These are phyloP conservation scores for Keithomyces neogunnii DNA, from an alignment of 2,329 filamentous ascomycete genomes.

Conservation along the genomic window DNA sequence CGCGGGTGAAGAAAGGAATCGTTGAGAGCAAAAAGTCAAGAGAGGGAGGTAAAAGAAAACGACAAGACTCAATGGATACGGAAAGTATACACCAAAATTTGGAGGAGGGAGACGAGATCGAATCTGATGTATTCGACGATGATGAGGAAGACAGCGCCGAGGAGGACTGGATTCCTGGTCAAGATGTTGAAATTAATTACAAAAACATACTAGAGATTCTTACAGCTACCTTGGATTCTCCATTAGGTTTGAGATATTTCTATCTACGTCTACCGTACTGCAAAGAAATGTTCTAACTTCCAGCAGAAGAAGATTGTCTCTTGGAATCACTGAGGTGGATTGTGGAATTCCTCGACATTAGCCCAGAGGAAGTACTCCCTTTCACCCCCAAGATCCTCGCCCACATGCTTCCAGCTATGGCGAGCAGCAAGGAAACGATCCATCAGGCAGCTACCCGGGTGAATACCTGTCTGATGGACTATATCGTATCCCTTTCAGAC, in stretches of 20 bases:
- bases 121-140: slow-evolving; percentile 48
- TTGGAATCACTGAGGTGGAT: slow-evolving; percentile 92
- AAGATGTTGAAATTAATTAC: slow-evolving; percentile 93
- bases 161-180: slow-evolving; percentile 94
- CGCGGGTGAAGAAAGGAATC: slow-evolving; percentile 85
- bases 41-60: slow-evolving; percentile 59
- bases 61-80: slow-evolving; percentile 60
- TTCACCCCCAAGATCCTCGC: slow-evolving; percentile 90
- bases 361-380: slow-evolving; percentile 88
- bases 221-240: slow-evolving; percentile 78
- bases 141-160: slow-evolving; percentile 58
- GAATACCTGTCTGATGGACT: slow-evolving; percentile 85
- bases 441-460: slow-evolving; percentile 81
- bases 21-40: slow-evolving; percentile 71
- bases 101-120: slow-evolving; percentile 54
- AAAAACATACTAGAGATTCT: slow-evolving; percentile 86
- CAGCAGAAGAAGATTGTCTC: slow-evolving; percentile 76
- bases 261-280: slow-evolving; percentile 9
- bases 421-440: slow-evolving; percentile 82
- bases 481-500: slow-evolving; percentile 84
- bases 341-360: slow-evolving; percentile 93
- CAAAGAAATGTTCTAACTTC: slow-evolving; percentile 5
- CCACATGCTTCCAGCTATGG: slow-evolving; percentile 88
- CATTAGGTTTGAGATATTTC: slow-evolving; percentile 48
- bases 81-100: slow-evolving; percentile 49